Base-by-base conservation (phyloP, 2,329 filamentous ascomycete species). In the Aspergillus candidus region DNA sequence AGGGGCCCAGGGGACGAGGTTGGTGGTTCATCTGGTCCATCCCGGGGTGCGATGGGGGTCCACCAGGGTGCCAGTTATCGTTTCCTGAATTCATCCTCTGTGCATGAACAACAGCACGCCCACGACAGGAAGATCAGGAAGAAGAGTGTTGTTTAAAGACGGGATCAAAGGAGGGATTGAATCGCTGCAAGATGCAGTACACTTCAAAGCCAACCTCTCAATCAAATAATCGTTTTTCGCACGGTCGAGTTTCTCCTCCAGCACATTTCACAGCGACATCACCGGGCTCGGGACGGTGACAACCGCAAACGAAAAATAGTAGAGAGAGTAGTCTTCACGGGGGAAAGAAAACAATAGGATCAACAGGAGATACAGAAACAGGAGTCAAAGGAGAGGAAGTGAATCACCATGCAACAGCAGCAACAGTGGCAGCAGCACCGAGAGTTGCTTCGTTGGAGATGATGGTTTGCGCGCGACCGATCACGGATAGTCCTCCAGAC, bases 11-110 rank as follows among this genome's bases (percentile, higher is more conserved):
- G 35, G 68, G 65, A 49, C 70, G 65, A 50, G 65, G 60, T 49
- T 66, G 66, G 53, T 66, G 68, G 54, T 55, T 67, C 59, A 68
- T 61, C 51, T 63, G 68, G 49, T 66, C 69, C 61, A 66, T 69
- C 52, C 62, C 62, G 56, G 63, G 62, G 57, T 69, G 67, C 48
- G 65, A 60, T 47, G 66, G 67, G 38, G 64, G 64, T 43, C 66
- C 65, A 57, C 62, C 62, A 40, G 62, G 62, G 55, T 70, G 66
- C 67, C 67, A 70, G 46, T 59, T 65, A 62, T 70, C 67, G 53
- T 64, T 68, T 49, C 65, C 67, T 54, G 67, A 58, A 53, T 70
- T 70, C 67, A 70, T 70, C 48, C 46, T 62, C 45, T 51, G 40
- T 43, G 45, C 56, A 57, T 60, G 45, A 56, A 57, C 35, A 43